Base-by-base conservation (phyloP, 352 stramenopile genomes). In the Phytopythium boreale region DNA sequence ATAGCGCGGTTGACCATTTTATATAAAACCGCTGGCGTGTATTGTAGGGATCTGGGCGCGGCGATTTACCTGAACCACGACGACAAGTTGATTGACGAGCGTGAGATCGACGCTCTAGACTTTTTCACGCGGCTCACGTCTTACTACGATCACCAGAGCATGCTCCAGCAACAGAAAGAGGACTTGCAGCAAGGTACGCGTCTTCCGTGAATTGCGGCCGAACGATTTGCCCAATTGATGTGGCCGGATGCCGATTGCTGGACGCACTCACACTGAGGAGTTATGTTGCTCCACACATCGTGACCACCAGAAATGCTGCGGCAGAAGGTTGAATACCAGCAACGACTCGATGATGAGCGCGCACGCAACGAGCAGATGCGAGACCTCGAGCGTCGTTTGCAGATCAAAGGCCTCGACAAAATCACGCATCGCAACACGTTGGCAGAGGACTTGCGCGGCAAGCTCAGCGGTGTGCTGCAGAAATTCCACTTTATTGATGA, bases 401-500 rank as follows among this genome's bases (percentile, higher is more conserved):
- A 90, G 26, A 71, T 81, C 46, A 74, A 76, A 22, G 63, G 61
- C 2, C 68, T 90, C n/a, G 78, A 88, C 46, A 68, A 77, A 31
- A 77, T 88, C 63, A 79, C 53, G n/a, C 69, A 76, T 19, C 79
- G 74, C 52, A 88, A 80, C 52, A 70, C 78, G 1, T 43, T 71
- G 12, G 58, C 70, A 8, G 69, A 84, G 31, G 76, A 88, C 39
- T 74, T 90, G 58, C 75, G 73, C 43, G 72, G 72, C 9, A 86
- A 86, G 36, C 62, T 89, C 14, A 70, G 78, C 53, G 57, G 43
- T 8, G 78, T 90, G 24, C 66, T 90, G 17, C 71, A 80, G 34
- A 67, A 80, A 53, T 90, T 90, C 61, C 74, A 85, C 65, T 76
- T 85, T 60, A 82, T 89, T 44, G 74, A 78, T 56, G 72, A 83